Percentiles rank a stretch among this genome's conserved stretches.
phyloP scores from a whole-genome alignment of 2,329 filamentous ascomycete genomes.

The Rutstroemia sp. region DNA sequence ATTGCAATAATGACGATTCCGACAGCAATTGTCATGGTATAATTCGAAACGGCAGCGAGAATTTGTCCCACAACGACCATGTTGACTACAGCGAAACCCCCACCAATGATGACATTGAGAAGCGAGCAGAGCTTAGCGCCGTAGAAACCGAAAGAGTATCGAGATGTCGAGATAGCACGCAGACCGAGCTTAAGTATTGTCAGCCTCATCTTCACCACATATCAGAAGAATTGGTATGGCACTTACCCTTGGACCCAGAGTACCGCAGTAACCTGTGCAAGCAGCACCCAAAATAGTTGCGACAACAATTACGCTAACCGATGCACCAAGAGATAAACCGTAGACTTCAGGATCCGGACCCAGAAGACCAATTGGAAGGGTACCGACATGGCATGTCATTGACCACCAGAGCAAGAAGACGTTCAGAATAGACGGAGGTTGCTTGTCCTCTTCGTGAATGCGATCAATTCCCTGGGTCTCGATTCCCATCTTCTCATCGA shows the following conservation, averaged over 20 bases:
- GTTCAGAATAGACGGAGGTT: constrained; percentile 34
- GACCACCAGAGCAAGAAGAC: constrained; percentile 39
- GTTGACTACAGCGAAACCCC: constrained; percentile 36
- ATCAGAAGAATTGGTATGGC: background rate
- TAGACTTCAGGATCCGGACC: constrained; percentile 36
- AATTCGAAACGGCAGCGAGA: constrained; percentile 28
- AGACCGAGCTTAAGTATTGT: constrained; percentile 27
- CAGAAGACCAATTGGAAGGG: constrained; percentile 35
- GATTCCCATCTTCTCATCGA: constrained; percentile 39
- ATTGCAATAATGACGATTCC: constrained; percentile 27
- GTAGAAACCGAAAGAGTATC: constrained; percentile 44
- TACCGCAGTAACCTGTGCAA: constrained; percentile 35
- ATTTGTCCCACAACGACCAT: constrained; percentile 37
- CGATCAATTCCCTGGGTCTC: constrained; percentile 41
- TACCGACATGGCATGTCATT: constrained; percentile 35
- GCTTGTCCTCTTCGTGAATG: constrained; percentile 37
- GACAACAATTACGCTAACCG: constrained; percentile 34
- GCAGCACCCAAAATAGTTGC: constrained; percentile 35
- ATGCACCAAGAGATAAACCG: constrained; percentile 38
- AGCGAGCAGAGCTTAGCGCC: constrained; percentile 40
- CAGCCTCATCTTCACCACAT: background rate
- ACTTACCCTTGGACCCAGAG: constrained; percentile 35
- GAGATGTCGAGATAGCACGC: constrained; percentile 36
- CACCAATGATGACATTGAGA: constrained; percentile 39
- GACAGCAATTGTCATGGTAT: constrained; percentile 36